Conservation (phyloP, 192 early-diverging fungal species). For the Cetraspora pellucida region DNA sequence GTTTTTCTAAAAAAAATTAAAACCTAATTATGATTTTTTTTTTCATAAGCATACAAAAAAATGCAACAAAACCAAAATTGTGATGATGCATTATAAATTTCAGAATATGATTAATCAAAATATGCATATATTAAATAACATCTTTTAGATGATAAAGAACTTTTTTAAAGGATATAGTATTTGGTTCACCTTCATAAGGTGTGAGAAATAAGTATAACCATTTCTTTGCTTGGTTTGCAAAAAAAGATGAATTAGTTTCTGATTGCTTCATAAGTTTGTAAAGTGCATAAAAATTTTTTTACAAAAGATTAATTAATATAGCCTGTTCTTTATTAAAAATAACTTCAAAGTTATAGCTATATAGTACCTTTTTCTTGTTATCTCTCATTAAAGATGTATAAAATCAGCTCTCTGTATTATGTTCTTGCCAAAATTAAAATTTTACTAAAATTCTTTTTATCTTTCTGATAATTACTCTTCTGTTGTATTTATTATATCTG, state of each 20-base stretch:
- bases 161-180: background rate
- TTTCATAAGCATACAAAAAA: too few species aligned
- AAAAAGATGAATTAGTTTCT: background rate
- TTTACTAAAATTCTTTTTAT: background rate
- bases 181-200: too few species aligned
- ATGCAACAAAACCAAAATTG: too few species aligned
- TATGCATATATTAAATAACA: background rate
- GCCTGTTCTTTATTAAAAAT: background rate
- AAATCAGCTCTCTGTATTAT: background rate
- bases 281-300: too few species aligned
- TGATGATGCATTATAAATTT: too few species aligned
- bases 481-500: background rate
- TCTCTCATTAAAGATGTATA: constrained; percentile 1
- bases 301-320: too few species aligned
- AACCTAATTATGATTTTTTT: too few species aligned
- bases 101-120: too few species aligned
- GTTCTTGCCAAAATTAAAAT: background rate
- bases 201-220: background rate
- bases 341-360: background rate
- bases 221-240: background rate
- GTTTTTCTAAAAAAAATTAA: too few species aligned
- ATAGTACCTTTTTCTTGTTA: background rate
- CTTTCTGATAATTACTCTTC: background rate
- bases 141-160: background rate
- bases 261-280: too few species aligned